Evolutionary conservation across 2,329 filamentous ascomycete species (phyloP).

Genomic region (Pseudogymnoascus sp.): DNA sequence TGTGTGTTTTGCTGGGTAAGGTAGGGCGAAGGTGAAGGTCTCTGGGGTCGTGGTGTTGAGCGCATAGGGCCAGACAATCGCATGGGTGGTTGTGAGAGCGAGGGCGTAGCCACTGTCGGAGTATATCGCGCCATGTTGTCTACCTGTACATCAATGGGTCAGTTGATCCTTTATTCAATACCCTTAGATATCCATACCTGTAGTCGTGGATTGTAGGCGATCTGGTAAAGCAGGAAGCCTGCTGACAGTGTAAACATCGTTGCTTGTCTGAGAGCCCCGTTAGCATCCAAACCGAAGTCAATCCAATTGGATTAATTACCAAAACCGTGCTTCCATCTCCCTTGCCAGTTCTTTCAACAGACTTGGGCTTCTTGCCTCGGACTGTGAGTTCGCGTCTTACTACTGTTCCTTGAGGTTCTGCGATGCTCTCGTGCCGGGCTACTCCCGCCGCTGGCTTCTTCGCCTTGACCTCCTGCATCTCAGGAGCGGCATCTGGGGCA

Average conservation of each 20-base stretch:
- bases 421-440: constrained; percentile 31
- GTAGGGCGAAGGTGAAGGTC: constrained; percentile 72
- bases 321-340: constrained; percentile 61
- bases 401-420: constrained; percentile 20
- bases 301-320: constrained; percentile 37
- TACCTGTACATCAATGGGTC: constrained; percentile 38
- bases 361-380: constrained; percentile 55
- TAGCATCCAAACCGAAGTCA: constrained; percentile 10
- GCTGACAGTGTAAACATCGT: constrained; percentile 75
- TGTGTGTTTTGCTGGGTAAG: constrained; percentile 59
- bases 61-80: constrained; percentile 85
- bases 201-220: constrained; percentile 58
- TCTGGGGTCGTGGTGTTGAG: constrained; percentile 61
- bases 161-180: not conserved
- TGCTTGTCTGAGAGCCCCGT: constrained; percentile 58
- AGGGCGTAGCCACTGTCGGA: constrained; percentile 67
- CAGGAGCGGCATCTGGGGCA: constrained; percentile 43
- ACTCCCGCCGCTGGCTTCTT: constrained; percentile 35
- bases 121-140: constrained; percentile 60
- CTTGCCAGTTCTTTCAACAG: constrained; percentile 60
- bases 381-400: constrained; percentile 45
- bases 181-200: constrained; percentile 44
- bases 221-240: constrained; percentile 79
- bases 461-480: constrained; percentile 51
- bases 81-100: constrained; percentile 71